Evolutionary conservation across 768 basidiomycete species (phyloP).

Genomic region (Coprinellus aureogranulatus): DNA sequence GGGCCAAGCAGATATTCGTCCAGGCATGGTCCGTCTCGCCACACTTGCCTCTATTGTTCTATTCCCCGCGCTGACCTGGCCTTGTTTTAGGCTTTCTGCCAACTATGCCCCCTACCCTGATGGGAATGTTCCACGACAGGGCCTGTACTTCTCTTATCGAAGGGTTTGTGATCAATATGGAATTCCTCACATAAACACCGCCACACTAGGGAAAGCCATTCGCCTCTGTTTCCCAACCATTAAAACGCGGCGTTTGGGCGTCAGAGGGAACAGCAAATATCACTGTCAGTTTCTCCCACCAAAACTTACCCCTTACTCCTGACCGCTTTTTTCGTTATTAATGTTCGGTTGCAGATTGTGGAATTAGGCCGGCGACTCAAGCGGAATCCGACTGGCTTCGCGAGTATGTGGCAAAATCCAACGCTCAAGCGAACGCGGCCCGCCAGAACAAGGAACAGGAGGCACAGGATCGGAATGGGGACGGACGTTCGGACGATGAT

Average conservation of each 20-base stretch:
- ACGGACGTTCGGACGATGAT: slow-evolving; percentile 78
- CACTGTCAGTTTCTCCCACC: slow-evolving; percentile 60
- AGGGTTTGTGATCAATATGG: slow-evolving; percentile 90
- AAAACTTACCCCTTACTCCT: slow-evolving; percentile 33
- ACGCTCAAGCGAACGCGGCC: slow-evolving; percentile 80
- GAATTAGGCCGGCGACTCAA: slow-evolving; percentile 87
- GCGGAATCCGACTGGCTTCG: slow-evolving; percentile 90
- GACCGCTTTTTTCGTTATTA: slow-evolving; percentile 24
- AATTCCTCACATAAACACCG: slow-evolving; percentile 93
- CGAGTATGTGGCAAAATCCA: slow-evolving; percentile 88
- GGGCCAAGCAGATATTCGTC: slow-evolving; percentile 90
- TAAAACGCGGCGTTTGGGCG: slow-evolving; percentile 90
- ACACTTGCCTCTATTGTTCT: slow-evolving; percentile 14
- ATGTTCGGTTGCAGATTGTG: slow-evolving; percentile 65
- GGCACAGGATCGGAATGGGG: slow-evolving; percentile 46
- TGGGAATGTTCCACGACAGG: slow-evolving; percentile 91
- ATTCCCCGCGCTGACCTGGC: slow-evolving; percentile 16
- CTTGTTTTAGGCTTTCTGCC: slow-evolving; percentile 64
- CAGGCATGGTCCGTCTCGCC: slow-evolving; percentile 73
- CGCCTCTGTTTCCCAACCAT: slow-evolving; percentile 91
- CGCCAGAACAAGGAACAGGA: slow-evolving; percentile 72
- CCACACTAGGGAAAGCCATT: slow-evolving; percentile 93
- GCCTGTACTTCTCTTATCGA: slow-evolving; percentile 90
- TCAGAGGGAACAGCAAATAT: slow-evolving; percentile 94
- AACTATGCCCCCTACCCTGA: slow-evolving; percentile 91